Base-by-base conservation (phyloP, 1,284 basidiomycete genomes). In the Ustilago bromivora region DNA sequence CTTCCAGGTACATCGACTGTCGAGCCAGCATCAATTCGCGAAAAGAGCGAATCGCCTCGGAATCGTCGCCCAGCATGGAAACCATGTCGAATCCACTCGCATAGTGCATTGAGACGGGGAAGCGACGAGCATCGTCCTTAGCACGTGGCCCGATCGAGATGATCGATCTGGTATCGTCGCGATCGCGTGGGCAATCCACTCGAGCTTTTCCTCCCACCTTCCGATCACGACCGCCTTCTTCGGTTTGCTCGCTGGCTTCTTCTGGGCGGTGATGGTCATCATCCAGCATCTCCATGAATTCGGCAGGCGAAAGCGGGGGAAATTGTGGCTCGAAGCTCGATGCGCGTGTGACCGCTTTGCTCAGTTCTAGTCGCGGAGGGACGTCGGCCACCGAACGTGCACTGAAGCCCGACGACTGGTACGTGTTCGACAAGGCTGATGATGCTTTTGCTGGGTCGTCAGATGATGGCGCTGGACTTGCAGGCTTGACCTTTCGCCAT, bases 31-130 rank as follows among this genome's bases (percentile, higher is more conserved):
- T 79, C 63, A 78, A 15, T 13, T 80, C 76, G 11, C 75, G 67
- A 61, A 82, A 78, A 10, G 64, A 67, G 4, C 56, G 61, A 23
- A 68, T 75, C 56, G 66, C 72, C 57, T 77, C 78, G 35, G 71
- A 69, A 32, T 75, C 73, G 40, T 78, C 81, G 13, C 72, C 71
- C 0, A 76, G 66, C 57, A 82, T 74, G 52, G 70, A 76, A 4
- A 76, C 77, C 4, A 74, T 66, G 32, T 80, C 79, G 17, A 81
- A 79, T 1, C 77, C 80, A 36, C 80, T 80, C 1, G 79, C 72
- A 41, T 82, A 81, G 58, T 82, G 80, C 78, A 79, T 82, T 57
- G 80, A 82, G 15, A 82, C 71, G 4, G 81, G 81, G 49, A 82
- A 82, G 23, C 81, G 71, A 1, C 72, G 59, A 12, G 78, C 78